phyloP scores from a whole-genome alignment of 2,329 filamentous ascomycete genomes.

The Nothophoma quercina region DNA sequence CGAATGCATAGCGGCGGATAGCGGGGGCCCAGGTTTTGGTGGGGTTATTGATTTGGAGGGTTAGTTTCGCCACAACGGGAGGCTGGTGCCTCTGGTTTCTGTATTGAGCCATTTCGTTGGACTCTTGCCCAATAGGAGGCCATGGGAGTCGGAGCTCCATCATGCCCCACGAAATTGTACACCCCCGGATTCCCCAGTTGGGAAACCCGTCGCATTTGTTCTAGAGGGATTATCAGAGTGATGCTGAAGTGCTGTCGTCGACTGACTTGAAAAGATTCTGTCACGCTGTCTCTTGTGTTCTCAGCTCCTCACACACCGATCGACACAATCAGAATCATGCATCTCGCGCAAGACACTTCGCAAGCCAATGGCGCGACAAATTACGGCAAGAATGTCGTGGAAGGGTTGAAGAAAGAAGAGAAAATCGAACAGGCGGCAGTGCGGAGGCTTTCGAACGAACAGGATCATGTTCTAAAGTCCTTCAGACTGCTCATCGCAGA shows the following conservation, averaged over 20 bases:
- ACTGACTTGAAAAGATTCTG: slow-evolving; percentile 8
- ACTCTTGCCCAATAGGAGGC: slow-evolving; percentile 3
- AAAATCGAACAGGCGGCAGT: slow-evolving; percentile 27
- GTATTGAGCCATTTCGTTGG: background rate
- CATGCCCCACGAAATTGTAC: background rate
- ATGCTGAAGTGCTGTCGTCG: background rate
- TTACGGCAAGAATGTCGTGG: slow-evolving; percentile 35
- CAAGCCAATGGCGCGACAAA: slow-evolving; percentile 24
- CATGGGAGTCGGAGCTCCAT: slow-evolving; percentile 1
- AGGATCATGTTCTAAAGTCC: slow-evolving; percentile 64
- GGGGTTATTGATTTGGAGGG: background rate
- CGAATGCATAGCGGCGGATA: slow-evolving; percentile 1
- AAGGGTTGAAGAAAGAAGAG: slow-evolving; percentile 34
- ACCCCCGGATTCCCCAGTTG: slow-evolving; percentile 2
- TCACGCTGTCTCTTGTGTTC: background rate
- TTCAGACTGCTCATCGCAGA: slow-evolving; percentile 72
- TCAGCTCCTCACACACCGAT: background rate
- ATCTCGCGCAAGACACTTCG: slow-evolving; percentile 25
- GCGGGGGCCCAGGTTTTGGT: background rate
- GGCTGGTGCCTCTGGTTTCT: slow-evolving; percentile 9
- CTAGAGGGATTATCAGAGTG: background rate
- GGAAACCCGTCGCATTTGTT: slow-evolving; percentile 7
- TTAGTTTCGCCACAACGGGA: background rate
- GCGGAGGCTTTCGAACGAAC: slow-evolving; percentile 36
- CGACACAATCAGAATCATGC: slow-evolving; percentile 13